phyloP scores from a whole-genome alignment of 495 filamentous ascomycete species.

The Filosporella fistucella region DNA sequence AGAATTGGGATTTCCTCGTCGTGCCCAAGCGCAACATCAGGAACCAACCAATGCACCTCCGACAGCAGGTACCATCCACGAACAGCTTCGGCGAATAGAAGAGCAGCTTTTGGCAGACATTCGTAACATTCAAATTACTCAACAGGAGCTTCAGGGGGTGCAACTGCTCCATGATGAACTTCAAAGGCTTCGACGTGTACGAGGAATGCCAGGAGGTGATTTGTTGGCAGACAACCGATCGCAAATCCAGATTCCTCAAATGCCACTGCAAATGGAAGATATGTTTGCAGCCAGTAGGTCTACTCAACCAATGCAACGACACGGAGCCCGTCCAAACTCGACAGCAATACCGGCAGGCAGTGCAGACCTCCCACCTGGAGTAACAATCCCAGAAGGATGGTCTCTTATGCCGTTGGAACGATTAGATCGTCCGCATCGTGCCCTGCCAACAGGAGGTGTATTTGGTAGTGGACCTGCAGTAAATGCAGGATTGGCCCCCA shows the following conservation, averaged over 20 bases:
- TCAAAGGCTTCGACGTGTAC: conserved; percentile 48
- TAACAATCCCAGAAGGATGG: conserved; percentile 74
- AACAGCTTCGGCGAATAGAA: conserved; percentile 58
- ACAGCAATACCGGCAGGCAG: conserved; percentile 58
- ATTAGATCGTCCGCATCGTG: conserved; percentile 37
- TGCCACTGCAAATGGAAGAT: conserved; percentile 11
- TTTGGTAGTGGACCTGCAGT: conserved; percentile 9
- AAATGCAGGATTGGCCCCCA: conserved; percentile 18
- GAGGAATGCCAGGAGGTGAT: conserved; percentile 12
- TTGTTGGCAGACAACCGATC: conserved; percentile 24
- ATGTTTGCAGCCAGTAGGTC: conserved; percentile 8
- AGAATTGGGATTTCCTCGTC: conserved; percentile 24
- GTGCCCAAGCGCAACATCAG: conserved; percentile 17
- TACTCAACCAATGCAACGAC: conserved; percentile 31
- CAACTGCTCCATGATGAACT: conserved; percentile 60
- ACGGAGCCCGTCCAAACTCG: conserved; percentile 33
- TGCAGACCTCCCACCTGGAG: conserved; percentile 64
- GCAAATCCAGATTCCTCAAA: conserved; percentile 36
- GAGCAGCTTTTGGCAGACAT: conserved; percentile 65
- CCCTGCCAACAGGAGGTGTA: conserved; percentile 9
- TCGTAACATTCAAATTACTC: conserved; percentile 42
- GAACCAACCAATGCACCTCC: conserved; percentile 14
- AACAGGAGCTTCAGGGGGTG: conserved; percentile 52
- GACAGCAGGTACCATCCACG: conserved; percentile 32
- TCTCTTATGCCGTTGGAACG: conserved; percentile 64